Evolutionary conservation across 345 rosid species (phyloP), one percentile per base, ranked within the genome.

Genomic region (Pugionium cornutum): DNA sequence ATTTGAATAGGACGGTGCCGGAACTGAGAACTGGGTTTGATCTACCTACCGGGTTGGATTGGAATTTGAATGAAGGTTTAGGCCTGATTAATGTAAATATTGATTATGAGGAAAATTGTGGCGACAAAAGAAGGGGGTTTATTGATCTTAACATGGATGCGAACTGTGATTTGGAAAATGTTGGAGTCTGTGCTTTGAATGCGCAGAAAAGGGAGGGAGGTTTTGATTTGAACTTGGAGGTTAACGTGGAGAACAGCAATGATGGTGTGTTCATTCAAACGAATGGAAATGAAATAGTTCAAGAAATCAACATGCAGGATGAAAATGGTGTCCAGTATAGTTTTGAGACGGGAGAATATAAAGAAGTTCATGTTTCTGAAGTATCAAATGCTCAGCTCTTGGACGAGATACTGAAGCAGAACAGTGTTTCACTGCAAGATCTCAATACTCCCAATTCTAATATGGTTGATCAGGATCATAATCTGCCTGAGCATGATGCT

Each of bases 131-230:
- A 70, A 80, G 79, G 43, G 82, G 66, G 27, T 70, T 64, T 69
- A 85, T 89, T 49, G 99, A 89, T 86, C 73, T 94, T 58, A 94
- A 89, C 76, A 45, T 89, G 82, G 97, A 88, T 58, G 88, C 70
- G 2, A 77, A 61, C 74, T 85, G 84, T 50, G 82, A 80, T 56
- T 51, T 66, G 70, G 89, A 82, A 34, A 85, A 75, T 64, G 61
- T 32, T 70, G 70, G 63, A 46, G 67, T 64, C 29, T 62, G 37
- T 67, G 68, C 52, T 51, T 33, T 32, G 55, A 63, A 65, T 56
- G 35, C 63, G 9, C 77, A 31, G 71, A 79, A 82, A 77, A 86
- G 57, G 70, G 84, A 77, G 53, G 72, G 81, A 9, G 66, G 77
- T 33, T 86, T 94, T 75, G 97, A 89, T 88, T 84, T 89, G 81